Evolutionary conservation across 1,284 basidiomycete genomes (phyloP), one percentile per base, ranked within the genome.

Genomic region (Irpex sp.): DNA sequence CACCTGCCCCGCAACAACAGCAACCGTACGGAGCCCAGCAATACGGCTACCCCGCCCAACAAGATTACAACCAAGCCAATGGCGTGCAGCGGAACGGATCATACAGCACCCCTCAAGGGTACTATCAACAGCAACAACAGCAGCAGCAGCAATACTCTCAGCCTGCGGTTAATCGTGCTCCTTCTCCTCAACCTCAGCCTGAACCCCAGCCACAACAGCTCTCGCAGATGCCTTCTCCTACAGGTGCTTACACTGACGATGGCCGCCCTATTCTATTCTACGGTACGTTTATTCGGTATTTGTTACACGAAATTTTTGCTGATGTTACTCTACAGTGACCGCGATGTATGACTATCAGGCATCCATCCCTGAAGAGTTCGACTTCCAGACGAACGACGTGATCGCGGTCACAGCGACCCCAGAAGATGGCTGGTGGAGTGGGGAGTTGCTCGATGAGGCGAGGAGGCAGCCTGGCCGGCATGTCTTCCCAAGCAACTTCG

Each of bases 371-470:
- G 91, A 94, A 73, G 94, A 96, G 75, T 92, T 96, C 75, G 92
- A 94, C 74, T 96, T 97, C 85, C 93, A 94, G 71, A 82, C 87
- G 21, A 93, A 91, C 4, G 95, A 97, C 75, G 91, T 97, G 66
- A 96, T 97, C 70, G 95, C 94, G 7, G 94, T 97, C 3, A 96
- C 93, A 1, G 84, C 88, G 52, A 96, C 93, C 13, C 94, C 94
- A 9, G 92, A 96, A 67, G 95, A 97, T 70, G 94, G 94, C 1
- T 97, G 95, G 95, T 97, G 94, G 95, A 91, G 88, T 61, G 92
- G 93, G 15, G 85, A 89, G 73, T 75, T 97, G 63, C 77, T 97
- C 52, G 95, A 97, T 71, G 96, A 97, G 73, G 85, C 85, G 38
- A 81, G 95, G 67, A 82, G 94, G 65, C 81, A 89, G 69, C 82